These are phyloP conservation scores for Salvia sclarea DNA, from an alignment of 305 asterid genomes.

Conservation along the genomic window DNA sequence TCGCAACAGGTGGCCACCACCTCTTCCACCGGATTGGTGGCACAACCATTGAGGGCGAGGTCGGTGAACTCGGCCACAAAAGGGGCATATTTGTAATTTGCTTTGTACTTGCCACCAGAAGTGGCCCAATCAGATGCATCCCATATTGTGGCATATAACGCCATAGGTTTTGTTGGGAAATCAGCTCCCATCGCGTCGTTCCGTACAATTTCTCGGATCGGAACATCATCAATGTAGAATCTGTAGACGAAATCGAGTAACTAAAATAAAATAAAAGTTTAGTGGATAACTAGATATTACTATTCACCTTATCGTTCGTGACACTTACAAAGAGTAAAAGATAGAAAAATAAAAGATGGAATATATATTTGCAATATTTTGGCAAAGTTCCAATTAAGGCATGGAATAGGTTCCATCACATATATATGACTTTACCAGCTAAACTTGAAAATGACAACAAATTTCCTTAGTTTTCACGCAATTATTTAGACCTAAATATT, in stretches of 20 bases:
- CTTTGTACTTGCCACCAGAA: slow-evolving; percentile 75
- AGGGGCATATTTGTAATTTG: slow-evolving; percentile 87
- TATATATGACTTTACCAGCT: slow-evolving; percentile 31
- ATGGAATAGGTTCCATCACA: slow-evolving; percentile 8
- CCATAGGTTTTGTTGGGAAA: slow-evolving; percentile 92
- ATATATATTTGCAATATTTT: neutral
- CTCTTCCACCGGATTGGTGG: slow-evolving; percentile 62
- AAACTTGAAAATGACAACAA: slow-evolving; percentile 26
- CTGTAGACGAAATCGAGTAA: slow-evolving; percentile 33
- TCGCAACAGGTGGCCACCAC: slow-evolving; percentile 40
- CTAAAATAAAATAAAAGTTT: neutral
- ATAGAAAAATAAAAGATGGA: neutral
- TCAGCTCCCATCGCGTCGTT: slow-evolving; percentile 79
- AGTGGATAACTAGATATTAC: no score
- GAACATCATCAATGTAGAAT: slow-evolving; percentile 79
- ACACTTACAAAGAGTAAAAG: neutral
- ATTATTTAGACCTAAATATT: slow-evolving; percentile 5
- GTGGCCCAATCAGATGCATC: slow-evolving; percentile 98
- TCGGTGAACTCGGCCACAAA: slow-evolving; percentile 83
- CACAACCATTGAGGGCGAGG: slow-evolving; percentile 74
- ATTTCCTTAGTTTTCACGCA: slow-evolving; percentile 24
- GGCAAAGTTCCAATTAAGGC: slow-evolving; percentile 21
- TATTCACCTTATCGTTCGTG: no score
- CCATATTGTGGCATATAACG: slow-evolving; percentile 88
- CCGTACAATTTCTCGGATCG: slow-evolving; percentile 63